phyloP scores from a whole-genome alignment of 441 rosid species.

The Populus hybrid region DNA sequence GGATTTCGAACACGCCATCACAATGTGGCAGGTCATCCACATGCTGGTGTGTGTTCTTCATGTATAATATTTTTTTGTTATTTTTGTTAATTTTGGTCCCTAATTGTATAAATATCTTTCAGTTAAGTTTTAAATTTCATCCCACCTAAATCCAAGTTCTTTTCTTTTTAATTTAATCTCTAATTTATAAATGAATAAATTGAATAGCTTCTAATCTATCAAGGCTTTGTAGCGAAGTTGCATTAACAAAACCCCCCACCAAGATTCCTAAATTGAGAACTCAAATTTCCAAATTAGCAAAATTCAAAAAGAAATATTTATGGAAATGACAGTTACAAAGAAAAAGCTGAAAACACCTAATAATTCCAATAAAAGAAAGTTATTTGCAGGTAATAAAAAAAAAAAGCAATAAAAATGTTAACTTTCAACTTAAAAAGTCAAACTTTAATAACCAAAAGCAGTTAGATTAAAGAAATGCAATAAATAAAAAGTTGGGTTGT shows the following conservation, averaged over 20 bases:
- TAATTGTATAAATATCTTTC: too few relatives aligned
- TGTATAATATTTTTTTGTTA: too few relatives aligned
- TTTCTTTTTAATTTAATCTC: too few relatives aligned
- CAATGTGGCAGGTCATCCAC: too few relatives aligned
- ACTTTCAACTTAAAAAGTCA: conserved; percentile 21
- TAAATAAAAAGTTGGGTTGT: conserved; percentile 24
- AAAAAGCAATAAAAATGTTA: conserved; percentile 23
- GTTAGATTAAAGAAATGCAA: conserved; percentile 23
- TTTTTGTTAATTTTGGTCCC: too few relatives aligned
- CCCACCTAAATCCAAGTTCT: too few relatives aligned
- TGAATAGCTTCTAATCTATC: conserved; percentile 31
- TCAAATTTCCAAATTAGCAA: background rate
- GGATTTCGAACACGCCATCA: too few relatives aligned
- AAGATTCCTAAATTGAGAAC: background rate
- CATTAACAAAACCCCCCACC: background rate
- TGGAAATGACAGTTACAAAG: background rate
- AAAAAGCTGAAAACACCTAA: conserved; percentile 14
- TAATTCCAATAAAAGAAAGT: conserved; percentile 17
- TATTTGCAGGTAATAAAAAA: conserved; percentile 22
- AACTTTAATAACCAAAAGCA: background rate
- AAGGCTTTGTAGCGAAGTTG: conserved; percentile 30
- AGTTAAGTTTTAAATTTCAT: too few relatives aligned
- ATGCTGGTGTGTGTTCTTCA: too few relatives aligned
- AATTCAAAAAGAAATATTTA: background rate
- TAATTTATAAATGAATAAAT: too few relatives aligned